phyloP scores from a whole-genome alignment of 305 asterid species.

The Ilex paraguariensis region DNA sequence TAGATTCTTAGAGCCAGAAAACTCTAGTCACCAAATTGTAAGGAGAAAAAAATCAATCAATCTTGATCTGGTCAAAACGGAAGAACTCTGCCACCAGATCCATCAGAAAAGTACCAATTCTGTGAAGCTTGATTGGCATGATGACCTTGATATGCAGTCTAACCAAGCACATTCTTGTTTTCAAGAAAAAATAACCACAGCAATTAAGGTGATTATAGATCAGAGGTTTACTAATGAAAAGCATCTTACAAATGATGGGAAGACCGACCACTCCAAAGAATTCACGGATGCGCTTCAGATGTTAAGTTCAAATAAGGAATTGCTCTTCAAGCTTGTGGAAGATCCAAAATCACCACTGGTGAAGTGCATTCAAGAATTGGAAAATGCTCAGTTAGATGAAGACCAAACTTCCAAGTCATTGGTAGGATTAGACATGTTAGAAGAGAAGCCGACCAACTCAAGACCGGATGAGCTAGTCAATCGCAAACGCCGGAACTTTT shows the following conservation, averaged over 20 bases:
- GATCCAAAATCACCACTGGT: slow-evolving; percentile 56
- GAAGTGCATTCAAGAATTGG: slow-evolving; percentile 44
- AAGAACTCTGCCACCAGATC: slow-evolving; percentile 36
- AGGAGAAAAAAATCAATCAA: slow-evolving; percentile 26
- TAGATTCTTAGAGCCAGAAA: slow-evolving; percentile 23
- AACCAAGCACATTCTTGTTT: slow-evolving; percentile 30
- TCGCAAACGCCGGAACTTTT: slow-evolving; percentile 51
- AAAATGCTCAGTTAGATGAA: slow-evolving; percentile 36
- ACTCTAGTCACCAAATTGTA: slow-evolving; percentile 17
- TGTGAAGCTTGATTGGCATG: slow-evolving; percentile 21
- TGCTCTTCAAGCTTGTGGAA: slow-evolving; percentile 54
- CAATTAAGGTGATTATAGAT: slow-evolving; percentile 57
- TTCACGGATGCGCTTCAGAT: slow-evolving; percentile 59
- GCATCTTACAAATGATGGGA: slow-evolving; percentile 44
- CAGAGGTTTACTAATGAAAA: slow-evolving; percentile 35
- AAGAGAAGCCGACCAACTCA: slow-evolving; percentile 28
- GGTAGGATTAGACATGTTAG: slow-evolving; percentile 25
- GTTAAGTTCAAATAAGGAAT: slow-evolving; percentile 48
- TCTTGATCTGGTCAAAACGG: slow-evolving; percentile 43
- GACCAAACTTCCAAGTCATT: slow-evolving; percentile 27
- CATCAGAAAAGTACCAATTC: slow-evolving; percentile 23
- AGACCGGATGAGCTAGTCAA: slow-evolving; percentile 44
- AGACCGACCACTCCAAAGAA: slow-evolving; percentile 44
- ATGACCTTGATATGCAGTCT: slow-evolving; percentile 26
- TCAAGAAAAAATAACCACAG: slow-evolving; percentile 61